phyloP scores from a whole-genome alignment of 202 grass and related monocot genomes.

The Cymbopogon flexuosus region DNA sequence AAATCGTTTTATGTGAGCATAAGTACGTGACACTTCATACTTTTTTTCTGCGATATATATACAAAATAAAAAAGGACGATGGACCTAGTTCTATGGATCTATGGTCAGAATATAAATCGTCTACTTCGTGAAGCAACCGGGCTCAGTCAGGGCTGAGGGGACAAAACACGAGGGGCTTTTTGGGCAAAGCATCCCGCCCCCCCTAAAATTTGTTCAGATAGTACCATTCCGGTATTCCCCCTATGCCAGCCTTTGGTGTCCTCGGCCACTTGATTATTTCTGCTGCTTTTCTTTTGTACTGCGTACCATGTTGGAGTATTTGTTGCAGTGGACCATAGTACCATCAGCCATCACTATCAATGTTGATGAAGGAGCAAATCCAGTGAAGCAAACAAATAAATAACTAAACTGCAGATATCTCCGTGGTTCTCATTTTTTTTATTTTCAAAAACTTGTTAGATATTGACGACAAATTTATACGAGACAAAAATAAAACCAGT shows the following conservation, averaged over 20 bases:
- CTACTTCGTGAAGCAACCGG: too few relatives aligned
- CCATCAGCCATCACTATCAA: slow-evolving; percentile 1
- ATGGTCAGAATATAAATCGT: background rate
- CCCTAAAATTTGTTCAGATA: background rate
- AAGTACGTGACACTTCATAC: background rate
- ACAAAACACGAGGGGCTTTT: slow-evolving; percentile 10
- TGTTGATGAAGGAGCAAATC: background rate
- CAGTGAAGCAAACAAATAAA: background rate
- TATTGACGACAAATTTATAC: background rate
- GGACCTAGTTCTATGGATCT: background rate
- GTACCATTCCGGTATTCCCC: slow-evolving; percentile 18
- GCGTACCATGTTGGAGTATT: background rate
- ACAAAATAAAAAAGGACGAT: background rate
- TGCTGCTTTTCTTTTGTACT: background rate
- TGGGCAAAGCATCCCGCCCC: background rate
- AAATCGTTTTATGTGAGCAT: background rate
- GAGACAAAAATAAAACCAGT: background rate
- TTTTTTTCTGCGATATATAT: background rate
- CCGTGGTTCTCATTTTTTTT: background rate
- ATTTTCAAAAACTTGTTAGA: background rate
- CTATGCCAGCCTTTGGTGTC: slow-evolving; percentile 13
- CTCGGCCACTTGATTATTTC: slow-evolving; percentile 1
- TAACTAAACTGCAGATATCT: background rate
- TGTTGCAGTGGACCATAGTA: background rate
- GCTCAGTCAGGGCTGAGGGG: background rate